Evolutionary conservation across 2,329 filamentous ascomycete genomes (phyloP), one percentile per base, ranked within the genome.

Genomic region (Colletotrichum eleusines): DNA sequence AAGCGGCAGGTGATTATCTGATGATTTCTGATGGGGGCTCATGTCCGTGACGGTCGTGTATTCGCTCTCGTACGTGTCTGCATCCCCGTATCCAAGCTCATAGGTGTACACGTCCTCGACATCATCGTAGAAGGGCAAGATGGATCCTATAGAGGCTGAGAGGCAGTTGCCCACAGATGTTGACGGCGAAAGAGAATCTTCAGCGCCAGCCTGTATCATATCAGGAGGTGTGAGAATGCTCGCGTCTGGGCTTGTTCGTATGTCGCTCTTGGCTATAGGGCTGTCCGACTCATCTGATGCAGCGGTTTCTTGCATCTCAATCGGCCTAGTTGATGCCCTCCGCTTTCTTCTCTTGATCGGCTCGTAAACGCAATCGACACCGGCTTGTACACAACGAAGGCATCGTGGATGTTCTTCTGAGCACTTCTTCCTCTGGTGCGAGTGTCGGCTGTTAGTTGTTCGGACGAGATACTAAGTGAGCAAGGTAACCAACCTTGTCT

Each of bases 291-390:
- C 64, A 14, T 71, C 68, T 0, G 68, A 67, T 6, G 48, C 57
- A 16, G 51, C 26, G 16, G 58, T 48, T 1, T 71, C 64, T 23
- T 62, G 57, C 5, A 53, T 31, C 14, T 63, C 44, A 3, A 26
- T 12, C 26, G 51, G 8, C 38, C 40, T 51, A 23, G 42, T 60
- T 8, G 72, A 72, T 20, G 54, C 55, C 20, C 72, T 64, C 40
- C 66, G 63, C 62, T 73, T 73, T 4, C 72, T 68, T 50, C 69
- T 73, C 65, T 73, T 73, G 54, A 73, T 73, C 33, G 72, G 72
- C 20, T 73, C 72, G 18, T 73, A 73, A 5, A 72, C 58, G 40
- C 72, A 73, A 20, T 46, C 44, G 18, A 73, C 62, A 16, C 72
- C 69, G 23, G 70, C 66, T 46, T 73, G 72, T 9, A 73, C 51